Base-by-base conservation (phyloP, 169 alveolate species). In the Plasmodium ovale region DNA sequence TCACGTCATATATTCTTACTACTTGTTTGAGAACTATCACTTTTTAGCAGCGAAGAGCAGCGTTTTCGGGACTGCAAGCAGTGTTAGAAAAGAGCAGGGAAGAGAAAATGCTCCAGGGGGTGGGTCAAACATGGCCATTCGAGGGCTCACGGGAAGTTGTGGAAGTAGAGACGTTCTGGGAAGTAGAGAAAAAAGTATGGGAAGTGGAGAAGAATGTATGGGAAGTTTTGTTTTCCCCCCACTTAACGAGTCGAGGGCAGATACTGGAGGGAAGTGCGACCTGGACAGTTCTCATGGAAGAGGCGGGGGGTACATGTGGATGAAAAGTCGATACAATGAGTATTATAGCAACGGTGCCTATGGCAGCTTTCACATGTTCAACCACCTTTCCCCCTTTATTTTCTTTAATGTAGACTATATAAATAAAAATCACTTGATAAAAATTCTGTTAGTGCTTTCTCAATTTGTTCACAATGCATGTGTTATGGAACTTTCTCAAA, bases 341-440 rank as follows among this genome's bases (percentile, higher is more conserved):
- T 62, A 85, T 51, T 71, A 85, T 23, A 71, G 60, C 39, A 85
- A 85, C 58, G 39, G 29, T 12, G 35, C 67, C 5, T 49, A 85
- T 51, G 33, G 82, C 7, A 54, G 60, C 39, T 85, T 85, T 64
- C 91, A 85, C 37, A 69, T 85, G 0, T 85, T 54, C 79, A 85
- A 58, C 49, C 44, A 54, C 42, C 62, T 64, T 29, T 56, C 91
- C 25, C 27, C 12, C 10, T 85, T 56, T 56, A 85, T 85, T 56
- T 35, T 33, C 49, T 2, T 12, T 9, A 68, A 85, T 51, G 69
- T 68, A 44, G 87, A 85, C 27, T 64, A 85, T 62, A 85, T 85
- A 68, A 85, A 85, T 72, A 85, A 85, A 54, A 85, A 53, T 31
- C 91, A 85, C 33, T 23, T 85, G 37, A 69, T 85, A 25, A 85